A percentile compares a stretch with the other conserved stretches of the same genome.
phyloP scores from a whole-genome alignment of 2,329 filamentous ascomycete genomes.

The Cyanodermella asteris region DNA sequence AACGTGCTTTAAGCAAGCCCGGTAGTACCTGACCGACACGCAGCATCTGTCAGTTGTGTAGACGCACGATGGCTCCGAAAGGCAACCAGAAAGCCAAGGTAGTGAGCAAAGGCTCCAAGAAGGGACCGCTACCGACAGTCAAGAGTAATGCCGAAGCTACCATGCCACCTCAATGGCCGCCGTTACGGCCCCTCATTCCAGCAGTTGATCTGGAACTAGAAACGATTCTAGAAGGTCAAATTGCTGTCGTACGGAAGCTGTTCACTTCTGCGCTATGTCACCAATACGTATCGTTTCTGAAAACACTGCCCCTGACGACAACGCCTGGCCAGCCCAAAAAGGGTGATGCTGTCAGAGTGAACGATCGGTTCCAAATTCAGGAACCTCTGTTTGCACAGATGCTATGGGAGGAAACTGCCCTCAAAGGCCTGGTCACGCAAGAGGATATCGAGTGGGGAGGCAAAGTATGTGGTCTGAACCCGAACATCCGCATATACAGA shows the following conservation, averaged over 20 bases:
- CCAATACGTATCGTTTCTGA: slow-evolving; percentile 52
- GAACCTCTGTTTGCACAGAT: slow-evolving; percentile 52
- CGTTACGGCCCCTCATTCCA: slow-evolving; percentile 46
- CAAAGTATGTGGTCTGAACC: slow-evolving; percentile 60
- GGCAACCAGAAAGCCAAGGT: no score
- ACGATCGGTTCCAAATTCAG: slow-evolving; percentile 69
- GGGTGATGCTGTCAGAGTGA: slow-evolving; percentile 64
- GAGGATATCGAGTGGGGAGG: slow-evolving; percentile 44
- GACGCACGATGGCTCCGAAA: no score
- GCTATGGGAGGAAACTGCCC: slow-evolving; percentile 56
- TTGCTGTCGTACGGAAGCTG: slow-evolving; percentile 51
- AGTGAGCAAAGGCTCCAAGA: no score
- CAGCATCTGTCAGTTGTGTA: no score
- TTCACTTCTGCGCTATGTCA: slow-evolving; percentile 56
- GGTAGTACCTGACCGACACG: no score
- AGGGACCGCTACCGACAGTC: no score
- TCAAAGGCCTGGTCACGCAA: slow-evolving; percentile 35
- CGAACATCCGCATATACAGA: slow-evolving; percentile 75
- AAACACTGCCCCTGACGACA: slow-evolving; percentile 47
- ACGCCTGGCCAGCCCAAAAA: slow-evolving; percentile 60
- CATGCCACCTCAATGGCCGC: slow-evolving; percentile 50
- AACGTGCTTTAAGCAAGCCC: no score
- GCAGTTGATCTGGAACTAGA: slow-evolving; percentile 40
- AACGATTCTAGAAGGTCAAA: slow-evolving; percentile 38
- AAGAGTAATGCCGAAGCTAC: no score